phyloP scores from a whole-genome alignment of 306 rosid genomes.

The Lathyrus sativus region DNA sequence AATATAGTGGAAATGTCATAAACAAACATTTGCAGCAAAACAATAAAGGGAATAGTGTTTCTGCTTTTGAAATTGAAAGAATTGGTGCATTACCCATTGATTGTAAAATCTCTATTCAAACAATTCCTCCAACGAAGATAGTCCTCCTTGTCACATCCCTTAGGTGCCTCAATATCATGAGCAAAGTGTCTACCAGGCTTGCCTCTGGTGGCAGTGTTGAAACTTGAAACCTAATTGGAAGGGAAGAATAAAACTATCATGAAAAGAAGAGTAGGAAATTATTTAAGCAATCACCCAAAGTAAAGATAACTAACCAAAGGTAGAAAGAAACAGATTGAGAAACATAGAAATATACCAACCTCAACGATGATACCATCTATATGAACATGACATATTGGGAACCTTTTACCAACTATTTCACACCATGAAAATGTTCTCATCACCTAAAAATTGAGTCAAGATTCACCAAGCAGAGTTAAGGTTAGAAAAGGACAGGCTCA shows the following conservation, averaged over 20 bases:
- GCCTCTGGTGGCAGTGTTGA: constrained; percentile 50
- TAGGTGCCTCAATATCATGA: constrained; percentile 45
- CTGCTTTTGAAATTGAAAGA: constrained; percentile 38
- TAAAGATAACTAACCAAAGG: background rate
- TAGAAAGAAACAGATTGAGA: constrained; percentile 20
- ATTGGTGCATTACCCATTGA: constrained; percentile 70
- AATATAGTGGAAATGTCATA: constrained; percentile 25
- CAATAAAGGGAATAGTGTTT: background rate
- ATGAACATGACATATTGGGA: constrained; percentile 93
- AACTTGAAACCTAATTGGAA: constrained; percentile 81
- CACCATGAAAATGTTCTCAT: constrained; percentile 77
- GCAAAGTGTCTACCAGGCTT: constrained; percentile 34
- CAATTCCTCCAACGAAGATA: constrained; percentile 85
- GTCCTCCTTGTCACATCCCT: constrained; percentile 64
- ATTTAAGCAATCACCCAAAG: background rate
- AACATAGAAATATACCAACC: constrained; percentile 49
- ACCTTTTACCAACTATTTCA: constrained; percentile 80
- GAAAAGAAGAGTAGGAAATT: constrained; percentile 23
- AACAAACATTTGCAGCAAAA: constrained; percentile 23
- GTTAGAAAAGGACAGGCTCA: constrained; percentile 14
- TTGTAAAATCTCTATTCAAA: constrained; percentile 80
- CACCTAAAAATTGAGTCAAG: constrained; percentile 56
- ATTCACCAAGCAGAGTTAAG: constrained; percentile 37
- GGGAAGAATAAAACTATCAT: constrained; percentile 32
- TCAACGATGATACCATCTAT: constrained; percentile 66